Percentiles rank a stretch among this genome's conserved stretches.
phyloP scores from a whole-genome alignment of 768 basidiomycete species.

The Lentinula lateritia region DNA sequence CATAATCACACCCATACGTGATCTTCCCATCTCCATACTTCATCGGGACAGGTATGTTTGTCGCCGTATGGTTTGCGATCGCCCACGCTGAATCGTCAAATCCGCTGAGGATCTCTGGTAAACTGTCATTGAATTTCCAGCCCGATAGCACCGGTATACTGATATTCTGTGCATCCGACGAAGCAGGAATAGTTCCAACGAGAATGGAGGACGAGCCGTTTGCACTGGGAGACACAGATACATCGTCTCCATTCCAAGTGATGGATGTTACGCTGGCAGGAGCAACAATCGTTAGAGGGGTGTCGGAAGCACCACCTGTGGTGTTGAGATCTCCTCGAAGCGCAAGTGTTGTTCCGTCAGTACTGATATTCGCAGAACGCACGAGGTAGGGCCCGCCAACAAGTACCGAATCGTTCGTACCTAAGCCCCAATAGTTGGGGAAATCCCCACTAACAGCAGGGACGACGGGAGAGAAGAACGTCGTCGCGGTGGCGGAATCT shows the following conservation, averaged over 20 bases:
- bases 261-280: constrained; percentile 47
- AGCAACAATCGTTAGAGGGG: constrained; percentile 57
- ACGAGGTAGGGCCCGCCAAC: constrained; percentile 64
- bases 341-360: constrained; percentile 37
- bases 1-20: constrained; percentile 84
- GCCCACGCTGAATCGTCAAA: constrained; percentile 68
- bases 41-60: constrained; percentile 67
- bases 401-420: constrained; percentile 64
- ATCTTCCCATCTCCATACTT: constrained; percentile 70
- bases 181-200: neutral
- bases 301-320: constrained; percentile 20
- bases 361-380: constrained; percentile 45
- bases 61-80: constrained; percentile 60
- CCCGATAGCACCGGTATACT: constrained; percentile 15
- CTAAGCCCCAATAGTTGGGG: constrained; percentile 65
- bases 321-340: constrained; percentile 66
- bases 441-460: constrained; percentile 35
- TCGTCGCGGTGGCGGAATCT: constrained; percentile 59
- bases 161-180: neutral
- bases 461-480: constrained; percentile 74
- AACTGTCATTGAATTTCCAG: constrained; percentile 75
- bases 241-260: constrained; percentile 65
- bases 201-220: constrained; percentile 14
- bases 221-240: constrained; percentile 10
- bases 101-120: constrained; percentile 57